phyloP scores from a whole-genome alignment of 495 filamentous ascomycete species.

The Lichenothelia convexa region DNA sequence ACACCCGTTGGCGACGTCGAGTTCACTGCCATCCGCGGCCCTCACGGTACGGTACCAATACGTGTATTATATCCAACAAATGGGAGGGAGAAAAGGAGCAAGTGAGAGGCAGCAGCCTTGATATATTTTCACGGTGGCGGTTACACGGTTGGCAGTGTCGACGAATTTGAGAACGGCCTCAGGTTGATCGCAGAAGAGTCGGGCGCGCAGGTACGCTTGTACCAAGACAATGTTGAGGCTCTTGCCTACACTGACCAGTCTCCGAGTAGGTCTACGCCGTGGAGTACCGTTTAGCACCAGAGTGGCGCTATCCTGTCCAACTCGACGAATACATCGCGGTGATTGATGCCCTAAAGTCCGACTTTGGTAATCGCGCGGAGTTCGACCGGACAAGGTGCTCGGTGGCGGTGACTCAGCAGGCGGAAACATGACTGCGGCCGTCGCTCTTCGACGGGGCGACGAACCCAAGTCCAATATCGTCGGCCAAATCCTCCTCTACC shows the following conservation, averaged over 20 bases:
- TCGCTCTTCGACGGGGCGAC: conserved; percentile 15
- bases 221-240: no score
- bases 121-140: conserved; percentile 28
- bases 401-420: conserved; percentile 22
- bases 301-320: no score
- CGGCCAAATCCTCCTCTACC: conserved; percentile 22
- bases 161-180: conserved; percentile 23
- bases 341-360: no score
- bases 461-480: conserved; percentile 10
- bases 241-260: no score
- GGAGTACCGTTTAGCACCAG: no score
- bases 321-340: no score
- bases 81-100: conserved; percentile 1
- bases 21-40: no score
- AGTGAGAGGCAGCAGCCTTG: conserved; percentile 9
- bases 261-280: conserved; percentile 18
- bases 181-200: conserved; percentile 16
- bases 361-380: no score
- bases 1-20: no score
- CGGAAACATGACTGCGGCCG: conserved; percentile 22
- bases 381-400: no score
- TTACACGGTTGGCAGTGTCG: conserved; percentile 21
- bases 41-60: conserved; percentile 20
- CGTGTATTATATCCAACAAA: conserved; percentile 17
- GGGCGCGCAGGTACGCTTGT: conserved; percentile 11